phyloP scores from a whole-genome alignment of 1,284 basidiomycete species.

The Tilletia indica region DNA sequence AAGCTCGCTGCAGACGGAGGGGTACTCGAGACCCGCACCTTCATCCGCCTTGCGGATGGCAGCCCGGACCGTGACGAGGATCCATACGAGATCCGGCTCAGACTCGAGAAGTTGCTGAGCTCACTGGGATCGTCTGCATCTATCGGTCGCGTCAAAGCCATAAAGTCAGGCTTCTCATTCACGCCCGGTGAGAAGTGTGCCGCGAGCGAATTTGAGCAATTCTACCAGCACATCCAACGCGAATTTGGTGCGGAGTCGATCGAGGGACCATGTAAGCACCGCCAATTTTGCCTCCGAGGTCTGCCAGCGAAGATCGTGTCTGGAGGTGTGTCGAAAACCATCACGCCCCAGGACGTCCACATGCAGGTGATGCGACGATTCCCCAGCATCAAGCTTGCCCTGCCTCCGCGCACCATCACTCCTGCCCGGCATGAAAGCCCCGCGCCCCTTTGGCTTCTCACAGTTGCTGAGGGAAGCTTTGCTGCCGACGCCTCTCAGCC shows the following conservation, averaged over 20 bases:
- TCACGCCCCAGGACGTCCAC: background rate
- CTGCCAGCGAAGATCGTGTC: background rate
- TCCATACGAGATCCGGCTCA: background rate
- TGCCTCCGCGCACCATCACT: background rate
- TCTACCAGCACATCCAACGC: background rate
- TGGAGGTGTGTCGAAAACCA: background rate
- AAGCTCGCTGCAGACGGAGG: background rate
- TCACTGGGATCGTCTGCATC: background rate
- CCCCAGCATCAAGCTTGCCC: background rate
- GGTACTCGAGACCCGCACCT: background rate
- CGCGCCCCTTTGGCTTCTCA: slow-evolving; percentile 3
- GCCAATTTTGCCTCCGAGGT: background rate
- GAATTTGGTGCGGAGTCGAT: background rate
- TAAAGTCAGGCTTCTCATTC: too few species aligned
- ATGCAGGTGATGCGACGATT: background rate
- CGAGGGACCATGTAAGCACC: background rate
- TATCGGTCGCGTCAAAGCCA: slow-evolving; percentile 1
- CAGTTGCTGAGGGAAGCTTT: background rate
- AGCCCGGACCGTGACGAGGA: background rate
- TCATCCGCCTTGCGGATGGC: background rate
- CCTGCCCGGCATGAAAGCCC: background rate
- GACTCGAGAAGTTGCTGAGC: background rate
- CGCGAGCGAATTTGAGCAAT: background rate
- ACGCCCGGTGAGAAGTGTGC: background rate
- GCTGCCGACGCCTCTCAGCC: background rate